Evolutionary conservation across 176 grass and related monocot species (phyloP).

Genomic region (Carex myosuroides): DNA sequence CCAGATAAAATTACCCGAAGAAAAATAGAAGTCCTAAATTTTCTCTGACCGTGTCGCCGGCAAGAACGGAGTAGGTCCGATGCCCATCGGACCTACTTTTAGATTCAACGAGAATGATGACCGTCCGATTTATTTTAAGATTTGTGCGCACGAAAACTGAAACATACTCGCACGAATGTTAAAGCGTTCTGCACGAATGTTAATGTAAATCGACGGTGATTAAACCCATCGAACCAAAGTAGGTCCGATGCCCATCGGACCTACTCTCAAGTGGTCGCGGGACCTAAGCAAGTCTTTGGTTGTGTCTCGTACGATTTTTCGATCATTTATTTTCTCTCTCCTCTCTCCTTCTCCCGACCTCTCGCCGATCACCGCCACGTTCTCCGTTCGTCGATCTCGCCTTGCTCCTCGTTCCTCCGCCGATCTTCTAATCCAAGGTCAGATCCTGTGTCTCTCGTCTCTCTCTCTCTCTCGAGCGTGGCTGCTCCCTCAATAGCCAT

Average conservation of each 20-base stretch:
- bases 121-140: too few species aligned
- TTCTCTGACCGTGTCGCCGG: constrained; percentile 6
- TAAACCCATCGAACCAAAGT: too few species aligned
- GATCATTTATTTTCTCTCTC: background rate
- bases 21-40: background rate
- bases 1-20: background rate
- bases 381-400: constrained; percentile 3
- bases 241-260: too few species aligned
- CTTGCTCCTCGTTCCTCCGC: background rate
- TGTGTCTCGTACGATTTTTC: background rate
- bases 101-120: too few species aligned
- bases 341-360: background rate
- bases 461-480: background rate
- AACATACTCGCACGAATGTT: too few species aligned
- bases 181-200: too few species aligned
- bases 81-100: too few species aligned
- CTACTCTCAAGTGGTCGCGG: background rate
- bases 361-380: constrained; percentile 10
- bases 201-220: too few species aligned
- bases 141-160: too few species aligned
- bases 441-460: constrained; percentile 5
- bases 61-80: too few species aligned
- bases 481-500: background rate
- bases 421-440: constrained; percentile 16
- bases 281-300: background rate